A percentile compares a stretch with the other conserved stretches of the same genome.
Conservation (phyloP, 768 basidiomycete species). For the Phlegmacium glaucopus region DNA sequence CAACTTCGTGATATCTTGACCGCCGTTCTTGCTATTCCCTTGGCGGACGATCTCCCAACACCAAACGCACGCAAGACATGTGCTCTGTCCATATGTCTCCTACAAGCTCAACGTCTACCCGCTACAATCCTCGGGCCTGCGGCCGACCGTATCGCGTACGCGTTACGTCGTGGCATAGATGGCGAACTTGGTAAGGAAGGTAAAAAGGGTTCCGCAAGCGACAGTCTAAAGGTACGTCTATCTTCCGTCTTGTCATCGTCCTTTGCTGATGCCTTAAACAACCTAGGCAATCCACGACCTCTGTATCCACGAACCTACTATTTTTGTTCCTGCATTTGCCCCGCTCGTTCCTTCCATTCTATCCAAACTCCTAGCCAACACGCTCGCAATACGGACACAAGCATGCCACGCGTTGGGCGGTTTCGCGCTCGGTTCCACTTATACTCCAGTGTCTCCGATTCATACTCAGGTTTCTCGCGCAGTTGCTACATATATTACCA, state of each 20-base stretch:
- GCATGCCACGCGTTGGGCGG: conserved; percentile 78
- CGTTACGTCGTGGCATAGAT: conserved; percentile 71
- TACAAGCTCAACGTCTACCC: conserved; percentile 72
- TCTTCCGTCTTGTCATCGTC: conserved; percentile 4
- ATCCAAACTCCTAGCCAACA: conserved; percentile 58
- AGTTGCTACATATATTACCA: conserved; percentile 47
- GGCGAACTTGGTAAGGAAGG: conserved; percentile 88
- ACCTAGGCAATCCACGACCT: conserved; percentile 73
- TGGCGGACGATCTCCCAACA: conserved; percentile 66
- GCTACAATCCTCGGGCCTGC: conserved; percentile 56
- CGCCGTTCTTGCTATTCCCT: conserved; percentile 66
- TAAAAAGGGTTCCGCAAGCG: conserved; percentile 78
- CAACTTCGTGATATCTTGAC: conserved; percentile 61
- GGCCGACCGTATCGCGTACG: conserved; percentile 64
- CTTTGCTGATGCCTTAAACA: background rate
- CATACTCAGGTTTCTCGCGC: conserved; percentile 53
- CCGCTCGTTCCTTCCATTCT: conserved; percentile 57
- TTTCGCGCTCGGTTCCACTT: conserved; percentile 51
- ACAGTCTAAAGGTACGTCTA: conserved; percentile 66
- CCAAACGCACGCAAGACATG: conserved; percentile 86
- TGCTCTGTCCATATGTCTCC: conserved; percentile 69
- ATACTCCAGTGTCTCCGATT: conserved; percentile 41
- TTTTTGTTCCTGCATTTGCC: conserved; percentile 68
- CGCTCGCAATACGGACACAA: conserved; percentile 61
- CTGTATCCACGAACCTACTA: conserved; percentile 54